Evolutionary conservation across 768 basidiomycete genomes (phyloP).

Genomic region (Suillus hirtellus): DNA sequence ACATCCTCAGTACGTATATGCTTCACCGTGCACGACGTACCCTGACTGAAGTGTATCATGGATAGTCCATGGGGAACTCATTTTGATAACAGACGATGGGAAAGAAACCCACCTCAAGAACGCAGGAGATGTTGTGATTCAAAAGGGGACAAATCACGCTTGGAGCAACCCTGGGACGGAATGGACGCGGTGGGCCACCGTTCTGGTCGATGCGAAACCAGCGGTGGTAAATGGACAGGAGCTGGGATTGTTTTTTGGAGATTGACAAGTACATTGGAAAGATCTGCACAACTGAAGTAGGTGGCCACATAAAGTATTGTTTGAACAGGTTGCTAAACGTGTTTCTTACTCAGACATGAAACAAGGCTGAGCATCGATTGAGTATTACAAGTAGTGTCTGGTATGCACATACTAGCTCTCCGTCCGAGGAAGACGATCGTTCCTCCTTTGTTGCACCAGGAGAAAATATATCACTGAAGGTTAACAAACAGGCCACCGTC

Average conservation of each 20-base stretch:
- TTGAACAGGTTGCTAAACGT: background rate
- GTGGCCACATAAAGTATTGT: background rate
- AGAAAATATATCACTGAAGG: slow-evolving; percentile 47
- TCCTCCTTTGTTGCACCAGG: background rate
- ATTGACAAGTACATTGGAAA: slow-evolving; percentile 3
- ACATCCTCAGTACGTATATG: slow-evolving; percentile 50
- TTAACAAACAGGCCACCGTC: slow-evolving; percentile 79
- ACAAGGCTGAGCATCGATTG: background rate
- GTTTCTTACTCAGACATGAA: background rate
- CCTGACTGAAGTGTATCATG: slow-evolving; percentile 2
- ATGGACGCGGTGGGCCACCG: slow-evolving; percentile 54
- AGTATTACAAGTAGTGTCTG: background rate
- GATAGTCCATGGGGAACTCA: slow-evolving; percentile 54
- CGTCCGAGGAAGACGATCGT: background rate
- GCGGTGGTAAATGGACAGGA: slow-evolving; percentile 45
- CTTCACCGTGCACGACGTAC: background rate
- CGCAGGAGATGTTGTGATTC: slow-evolving; percentile 57
- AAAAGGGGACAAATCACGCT: slow-evolving; percentile 59
- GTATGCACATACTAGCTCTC: background rate
- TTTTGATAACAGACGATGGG: slow-evolving; percentile 59
- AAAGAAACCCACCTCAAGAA: slow-evolving; percentile 51
- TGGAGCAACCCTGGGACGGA: slow-evolving; percentile 55
- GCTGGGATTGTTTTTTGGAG: slow-evolving; percentile 30
- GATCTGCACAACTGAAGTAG: background rate
- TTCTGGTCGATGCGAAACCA: slow-evolving; percentile 56